Base-by-base conservation (phyloP, 2,329 filamentous ascomycete genomes). In the Neobulgaria alba region DNA sequence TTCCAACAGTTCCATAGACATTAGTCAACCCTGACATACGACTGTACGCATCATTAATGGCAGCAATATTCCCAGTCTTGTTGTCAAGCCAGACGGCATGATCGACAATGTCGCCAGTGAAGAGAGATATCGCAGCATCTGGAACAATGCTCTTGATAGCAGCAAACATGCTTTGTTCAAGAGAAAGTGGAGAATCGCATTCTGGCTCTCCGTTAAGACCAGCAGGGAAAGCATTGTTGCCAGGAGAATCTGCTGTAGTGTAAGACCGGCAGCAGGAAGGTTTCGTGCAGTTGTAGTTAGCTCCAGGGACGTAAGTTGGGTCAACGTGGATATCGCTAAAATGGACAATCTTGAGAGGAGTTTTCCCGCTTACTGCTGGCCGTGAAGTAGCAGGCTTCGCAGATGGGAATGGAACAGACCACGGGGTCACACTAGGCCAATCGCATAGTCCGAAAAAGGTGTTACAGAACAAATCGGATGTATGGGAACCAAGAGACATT, bases 361-460 rank as follows among this genome's bases (percentile, higher is more conserved):
- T 44, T 43, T 63, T 39, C 0, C 60, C 58, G 33, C 62, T 65
- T 12, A 58, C 49, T 26, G 52, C 44, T 1, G 63, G 63, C 14
- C 61, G 60, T 30, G 33, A 40, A 8, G 49, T 54, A 3, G 50
- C 43, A 18, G 61, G 56, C 38, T 63, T 62, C 4, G 56, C 33
- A n/a, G 61, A 60, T n/a, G n/a, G n/a, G 33, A 67, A 61, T 1
- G 51, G 37, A 2, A 65, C 49, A 4, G 52, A 55, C 39, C 62
- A 60, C 1, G 55, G 41, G n/a, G 54, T 51, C 5, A 64, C 57
- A 3, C 46, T 45, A 5, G 63, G 64, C 20, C 59, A 62, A 10
- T 44, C 35, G 47, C 75, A 78, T 2, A 74, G 62, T 0, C 73
- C 73, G n/a, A 75, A 57, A 40, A 77, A 57, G 3, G 68, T 67